Base-by-base conservation (phyloP, 164 flowering plant genomes). In the Santalum album region DNA sequence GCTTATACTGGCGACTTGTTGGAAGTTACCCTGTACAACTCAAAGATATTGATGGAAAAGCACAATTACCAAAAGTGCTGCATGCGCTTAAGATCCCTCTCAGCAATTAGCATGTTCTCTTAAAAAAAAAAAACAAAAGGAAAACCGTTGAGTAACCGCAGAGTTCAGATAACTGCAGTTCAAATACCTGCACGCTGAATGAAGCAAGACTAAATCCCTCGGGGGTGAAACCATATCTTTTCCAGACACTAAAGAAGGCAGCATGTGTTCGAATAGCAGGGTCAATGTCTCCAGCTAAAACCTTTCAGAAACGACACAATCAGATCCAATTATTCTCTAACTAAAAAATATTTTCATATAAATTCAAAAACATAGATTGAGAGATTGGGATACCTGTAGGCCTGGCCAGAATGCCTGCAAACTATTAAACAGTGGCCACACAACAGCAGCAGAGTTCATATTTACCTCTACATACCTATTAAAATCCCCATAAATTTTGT, bases 321-420 rank as follows among this genome's bases (percentile, higher is more conserved):
- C 38, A 67, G 64, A 64, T 59, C 24, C 51, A 23, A 42, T 18
- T 5, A 19, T 38, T 18, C 44, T 26, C 19, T 20, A 16, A 29
- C 4, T 17, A 32, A 20, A 22, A 1, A 25, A 39, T 42, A 48
- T 27, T 38, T n/a, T 40, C 11, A 3, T 21, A 38, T 0, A n/a
- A n/a, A n/a, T 12, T 45, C 22, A 7, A 23, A 12, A n/a, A 1
- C 25, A 51, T 46, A 55, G 11, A 59, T 2, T 23, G 21, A 14
- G 47, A 45, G 16, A 50, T 39, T 16, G 17, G 46, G 39, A 49
- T 63, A 94, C 96, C 92, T 90, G 99, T 72, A 94, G 90, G 38
- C 97, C 97, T 49, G 99, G 99, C 99, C 97, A 94, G 68, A 94
- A 94, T 56, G 99, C 96, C 72, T 90, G 97, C 65, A 94, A 74